phyloP scores from a whole-genome alignment of 371 early-diverging fungal species.

The Mortierella sp. region DNA sequence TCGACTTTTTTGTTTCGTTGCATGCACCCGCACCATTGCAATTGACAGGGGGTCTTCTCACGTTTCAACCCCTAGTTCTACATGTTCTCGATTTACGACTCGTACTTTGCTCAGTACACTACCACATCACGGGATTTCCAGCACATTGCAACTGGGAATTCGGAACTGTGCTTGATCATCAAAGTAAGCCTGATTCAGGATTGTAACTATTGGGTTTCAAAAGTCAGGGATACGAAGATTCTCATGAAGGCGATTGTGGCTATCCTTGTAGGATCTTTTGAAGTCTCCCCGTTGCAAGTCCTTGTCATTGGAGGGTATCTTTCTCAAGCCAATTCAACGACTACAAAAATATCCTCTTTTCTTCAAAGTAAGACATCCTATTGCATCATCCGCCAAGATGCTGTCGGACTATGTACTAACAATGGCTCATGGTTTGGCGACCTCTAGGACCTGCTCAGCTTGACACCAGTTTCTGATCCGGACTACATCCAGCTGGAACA shows the following conservation, averaged over 20 bases:
- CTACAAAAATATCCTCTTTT: constrained; percentile 52
- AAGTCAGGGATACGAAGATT: no score
- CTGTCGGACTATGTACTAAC: background rate
- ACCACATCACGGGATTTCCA: constrained; percentile 45
- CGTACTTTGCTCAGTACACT: constrained; percentile 50
- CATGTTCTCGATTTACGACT: constrained; percentile 51
- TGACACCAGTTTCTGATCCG: constrained; percentile 30
- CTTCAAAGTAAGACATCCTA: constrained; percentile 34
- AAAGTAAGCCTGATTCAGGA: constrained; percentile 19
- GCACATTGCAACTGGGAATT: constrained; percentile 22
- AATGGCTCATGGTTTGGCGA: no score
- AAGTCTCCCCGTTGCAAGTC: constrained; percentile 41
- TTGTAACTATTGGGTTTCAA: no score
- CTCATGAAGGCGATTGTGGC: no score
- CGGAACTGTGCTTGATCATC: constrained; percentile 38
- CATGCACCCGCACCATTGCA: no score
- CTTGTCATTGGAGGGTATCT: constrained; percentile 44
- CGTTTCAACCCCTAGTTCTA: constrained; percentile 36
- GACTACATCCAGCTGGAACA: constrained; percentile 31
- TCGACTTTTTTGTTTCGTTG: background rate
- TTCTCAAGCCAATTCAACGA: constrained; percentile 48
- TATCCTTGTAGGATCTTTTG: constrained; percentile 31
- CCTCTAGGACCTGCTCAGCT: constrained; percentile 36
- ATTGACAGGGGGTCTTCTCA: no score
- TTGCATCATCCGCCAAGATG: no score